Base-by-base conservation (phyloP, 805 yeast genomes). In the Nakazawaea ambrosiae region DNA sequence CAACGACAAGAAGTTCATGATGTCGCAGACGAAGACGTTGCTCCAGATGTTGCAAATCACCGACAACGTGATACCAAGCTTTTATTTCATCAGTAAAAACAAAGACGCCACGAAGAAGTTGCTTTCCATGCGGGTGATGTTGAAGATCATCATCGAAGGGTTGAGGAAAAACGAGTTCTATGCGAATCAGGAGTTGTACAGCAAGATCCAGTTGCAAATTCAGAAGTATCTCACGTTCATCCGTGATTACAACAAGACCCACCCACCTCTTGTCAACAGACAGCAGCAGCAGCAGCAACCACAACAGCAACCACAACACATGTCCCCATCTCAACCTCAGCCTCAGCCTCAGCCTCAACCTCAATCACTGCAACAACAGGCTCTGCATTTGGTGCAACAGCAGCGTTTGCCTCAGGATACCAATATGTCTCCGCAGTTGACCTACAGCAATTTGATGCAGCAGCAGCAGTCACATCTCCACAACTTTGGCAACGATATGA, bases 1-100 rank as follows among this genome's bases (percentile, higher is more conserved):
- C 20, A 78, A 73, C 22, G 90, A 85, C 47, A 83, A 81, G 57
- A 70, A 65, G 27, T 63, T 64, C 34, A 81, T 81, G 18, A 63
- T 73, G 30, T 73, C 77, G 16, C 67, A 73, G 19, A 68, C 77
- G 47, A 66, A 63, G 31, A 68, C 66, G 29, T 64, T 74, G 22
- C 66, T 83, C 23, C 81, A 75, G 49, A 68, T 81, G 45, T 76
- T 73, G 55, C 68, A 77, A 26, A 71, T 80, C 44, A 81, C 82
- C 14, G 94, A 86, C 52, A 80, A 80, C 43, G 66, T 87, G 30
- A 75, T 85, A 28, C 87, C 94, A 26, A 78, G 83, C 51, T 85
- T 84, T 49, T 87, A 74, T 51, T 71, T 81, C 41, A 65, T 85
- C 43, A 82, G 95, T 1, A 77, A 80, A 48, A 83, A 82, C 54